These are phyloP conservation scores for Russula ochroleuca DNA, from an alignment of 768 basidiomycete species.

Conservation along the genomic window DNA sequence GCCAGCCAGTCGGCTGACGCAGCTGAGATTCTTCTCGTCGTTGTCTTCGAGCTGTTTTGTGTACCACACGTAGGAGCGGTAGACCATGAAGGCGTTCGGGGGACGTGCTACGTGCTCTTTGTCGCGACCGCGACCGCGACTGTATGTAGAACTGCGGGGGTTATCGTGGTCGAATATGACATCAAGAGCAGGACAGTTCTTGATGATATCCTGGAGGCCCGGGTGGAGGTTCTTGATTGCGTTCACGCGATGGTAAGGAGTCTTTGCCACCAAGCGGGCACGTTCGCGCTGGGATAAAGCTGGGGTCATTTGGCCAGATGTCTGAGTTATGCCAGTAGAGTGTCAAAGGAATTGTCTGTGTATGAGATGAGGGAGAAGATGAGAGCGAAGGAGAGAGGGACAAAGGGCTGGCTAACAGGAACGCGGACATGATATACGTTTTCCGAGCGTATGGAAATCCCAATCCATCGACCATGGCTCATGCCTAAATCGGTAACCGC, in stretches of 20 bases:
- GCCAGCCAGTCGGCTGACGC: conserved; percentile 67
- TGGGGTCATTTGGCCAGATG: not conserved
- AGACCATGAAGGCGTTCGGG: conserved; percentile 83
- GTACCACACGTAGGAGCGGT: conserved; percentile 62
- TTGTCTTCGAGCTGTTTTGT: conserved; percentile 39
- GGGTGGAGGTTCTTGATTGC: conserved; percentile 1
- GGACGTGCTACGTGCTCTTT: conserved; percentile 65
- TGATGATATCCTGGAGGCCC: conserved; percentile 14
- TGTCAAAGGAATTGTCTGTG: not conserved
- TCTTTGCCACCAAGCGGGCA: not conserved
- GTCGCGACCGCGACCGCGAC: conserved; percentile 40
- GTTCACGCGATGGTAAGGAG: conserved; percentile 12
- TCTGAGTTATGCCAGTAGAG: not conserved
- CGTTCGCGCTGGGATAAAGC: not conserved
- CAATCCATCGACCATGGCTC: conserved; percentile 6
- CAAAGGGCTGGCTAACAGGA: conserved; percentile 16
- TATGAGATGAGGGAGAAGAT: not conserved
- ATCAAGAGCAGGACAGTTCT: conserved; percentile 24
- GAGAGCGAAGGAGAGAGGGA: not conserved
- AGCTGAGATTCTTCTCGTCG: conserved; percentile 65
- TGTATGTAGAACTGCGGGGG: conserved; percentile 40
- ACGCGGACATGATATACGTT: conserved; percentile 16
- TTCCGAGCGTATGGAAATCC: not conserved
- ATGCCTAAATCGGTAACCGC: conserved; percentile 7
- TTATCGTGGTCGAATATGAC: conserved; percentile 29